These are phyloP conservation scores for Thelonectria blattea DNA, from an alignment of 2,329 filamentous ascomycete genomes.

Conservation along the genomic window DNA sequence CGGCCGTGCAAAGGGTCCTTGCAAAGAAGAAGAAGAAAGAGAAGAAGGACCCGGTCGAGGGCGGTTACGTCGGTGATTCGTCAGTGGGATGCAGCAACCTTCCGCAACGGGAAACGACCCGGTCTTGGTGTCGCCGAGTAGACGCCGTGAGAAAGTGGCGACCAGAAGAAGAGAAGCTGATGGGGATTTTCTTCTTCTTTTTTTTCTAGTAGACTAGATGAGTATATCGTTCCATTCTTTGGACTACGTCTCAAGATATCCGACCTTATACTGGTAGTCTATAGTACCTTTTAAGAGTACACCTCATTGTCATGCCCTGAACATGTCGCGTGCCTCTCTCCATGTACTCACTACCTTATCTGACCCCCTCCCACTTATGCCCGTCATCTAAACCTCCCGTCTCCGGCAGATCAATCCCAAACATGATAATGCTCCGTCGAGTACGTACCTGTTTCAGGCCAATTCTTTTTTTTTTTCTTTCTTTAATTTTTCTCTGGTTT, in stretches of 20 bases:
- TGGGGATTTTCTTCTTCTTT: neutral
- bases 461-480: neutral
- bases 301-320: too few relatives aligned
- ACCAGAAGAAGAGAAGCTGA: neutral
- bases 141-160: slow-evolving; percentile 27
- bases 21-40: neutral
- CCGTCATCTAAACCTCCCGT: too few relatives aligned
- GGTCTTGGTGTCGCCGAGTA: slow-evolving; percentile 27
- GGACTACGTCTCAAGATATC: neutral
- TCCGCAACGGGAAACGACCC: slow-evolving; percentile 31
- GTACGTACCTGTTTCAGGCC: neutral
- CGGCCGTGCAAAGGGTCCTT: slow-evolving; percentile 8
- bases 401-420: neutral
- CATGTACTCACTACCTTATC: too few relatives aligned
- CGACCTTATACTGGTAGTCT: neutral
- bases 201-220: neutral
- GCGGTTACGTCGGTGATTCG: slow-evolving; percentile 14
- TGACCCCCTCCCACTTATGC: too few relatives aligned
- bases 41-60: neutral
- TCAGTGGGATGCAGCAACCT: slow-evolving; percentile 34
- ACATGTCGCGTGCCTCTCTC: too few relatives aligned
- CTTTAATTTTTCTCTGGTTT: neutral
- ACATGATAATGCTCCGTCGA: slow-evolving; percentile 4
- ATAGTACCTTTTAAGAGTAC: too few relatives aligned
- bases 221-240: neutral